phyloP scores from a whole-genome alignment of 2,329 filamentous ascomycete genomes.

The Diaporthe destruens region DNA sequence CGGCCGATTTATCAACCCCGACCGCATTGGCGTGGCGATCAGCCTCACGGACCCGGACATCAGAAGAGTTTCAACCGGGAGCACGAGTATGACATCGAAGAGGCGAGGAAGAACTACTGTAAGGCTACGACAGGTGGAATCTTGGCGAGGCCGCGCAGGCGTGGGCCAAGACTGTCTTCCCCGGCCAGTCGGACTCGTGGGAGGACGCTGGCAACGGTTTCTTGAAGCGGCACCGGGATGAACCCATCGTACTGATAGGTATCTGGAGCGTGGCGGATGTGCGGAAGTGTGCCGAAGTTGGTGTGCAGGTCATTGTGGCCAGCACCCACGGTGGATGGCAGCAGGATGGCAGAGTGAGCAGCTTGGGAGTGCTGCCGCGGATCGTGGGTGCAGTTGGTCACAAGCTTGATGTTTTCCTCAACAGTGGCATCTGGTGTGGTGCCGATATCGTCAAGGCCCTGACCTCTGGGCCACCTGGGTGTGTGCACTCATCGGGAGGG shows the following conservation, averaged over 20 bases:
- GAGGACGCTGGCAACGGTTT: conserved; percentile 75
- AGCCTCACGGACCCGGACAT: conserved; percentile 38
- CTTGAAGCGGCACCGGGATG: conserved; percentile 69
- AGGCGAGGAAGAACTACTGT: conserved; percentile 56
- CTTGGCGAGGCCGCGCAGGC: conserved; percentile 67
- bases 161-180: conserved; percentile 67
- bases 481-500: conserved; percentile 72
- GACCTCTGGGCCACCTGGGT: conserved; percentile 68
- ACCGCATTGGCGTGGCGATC: conserved; percentile 40
- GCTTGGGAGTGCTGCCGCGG: conserved; percentile 34
- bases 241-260: conserved; percentile 75
- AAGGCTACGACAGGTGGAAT: conserved; percentile 61
- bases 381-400: conserved; percentile 66
- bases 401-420: conserved; percentile 71
- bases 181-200: conserved; percentile 72
- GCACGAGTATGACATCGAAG: conserved; percentile 44
- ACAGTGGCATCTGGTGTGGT: conserved; percentile 74
- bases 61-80: conserved; percentile 20
- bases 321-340: conserved; percentile 75
- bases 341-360: conserved; percentile 40
- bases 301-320: conserved; percentile 76
- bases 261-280: conserved; percentile 78
- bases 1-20: conserved; percentile 37
- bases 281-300: conserved; percentile 67
- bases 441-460: conserved; percentile 77